Percentiles rank a stretch among this genome's conserved stretches.
These are phyloP conservation scores for Cydonia oblonga DNA, from an alignment of 331 rosid species.

Conservation along the genomic window DNA sequence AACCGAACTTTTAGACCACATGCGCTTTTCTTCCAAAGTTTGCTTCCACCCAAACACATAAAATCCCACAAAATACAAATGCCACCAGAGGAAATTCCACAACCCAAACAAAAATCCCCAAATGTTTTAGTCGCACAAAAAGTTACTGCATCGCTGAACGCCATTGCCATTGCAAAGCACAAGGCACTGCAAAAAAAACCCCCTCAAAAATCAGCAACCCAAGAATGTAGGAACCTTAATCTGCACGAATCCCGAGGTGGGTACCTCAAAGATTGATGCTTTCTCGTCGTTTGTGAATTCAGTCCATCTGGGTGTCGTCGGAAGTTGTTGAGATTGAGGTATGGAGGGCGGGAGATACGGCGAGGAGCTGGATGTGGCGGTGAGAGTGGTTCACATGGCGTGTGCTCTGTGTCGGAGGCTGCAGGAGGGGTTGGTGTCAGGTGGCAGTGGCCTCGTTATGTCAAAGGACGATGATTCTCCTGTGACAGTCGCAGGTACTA, in stretches of 20 bases:
- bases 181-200: background rate
- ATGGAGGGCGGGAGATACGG: constrained; percentile 53
- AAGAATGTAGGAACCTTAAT: constrained; percentile 13
- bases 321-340: constrained; percentile 4
- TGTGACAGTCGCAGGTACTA: constrained; percentile 82
- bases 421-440: constrained; percentile 46
- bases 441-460: constrained; percentile 27
- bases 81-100: background rate
- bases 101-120: background rate
- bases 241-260: constrained; percentile 13
- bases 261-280: constrained; percentile 4
- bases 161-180: constrained; percentile 3
- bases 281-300: background rate
- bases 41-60: constrained; percentile 3
- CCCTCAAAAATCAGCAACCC: background rate
- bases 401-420: constrained; percentile 73
- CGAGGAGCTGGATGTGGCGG: constrained; percentile 73
- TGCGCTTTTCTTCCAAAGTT: background rate
- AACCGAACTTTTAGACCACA: background rate
- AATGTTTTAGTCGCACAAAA: too few relatives aligned
- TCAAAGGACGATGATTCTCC: constrained; percentile 90
- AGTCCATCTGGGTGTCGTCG: constrained; percentile 17
- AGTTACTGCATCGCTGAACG: constrained; percentile 12
- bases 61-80: constrained; percentile 7
- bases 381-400: constrained; percentile 73